Base-by-base conservation (phyloP, 768 basidiomycete species). In the Austroboletus festivus region DNA sequence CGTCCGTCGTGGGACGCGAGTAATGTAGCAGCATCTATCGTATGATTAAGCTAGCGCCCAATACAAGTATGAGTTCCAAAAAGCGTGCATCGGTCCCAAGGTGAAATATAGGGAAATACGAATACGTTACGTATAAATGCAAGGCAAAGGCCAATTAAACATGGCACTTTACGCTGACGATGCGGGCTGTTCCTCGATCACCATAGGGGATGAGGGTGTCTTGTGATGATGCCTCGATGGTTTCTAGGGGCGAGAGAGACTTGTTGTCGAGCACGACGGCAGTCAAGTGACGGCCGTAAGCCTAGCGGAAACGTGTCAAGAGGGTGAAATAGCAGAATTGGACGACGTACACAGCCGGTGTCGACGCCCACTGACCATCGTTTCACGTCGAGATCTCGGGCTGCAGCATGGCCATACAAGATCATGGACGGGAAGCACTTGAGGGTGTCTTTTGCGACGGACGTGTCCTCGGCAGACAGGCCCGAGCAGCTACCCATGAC, bases 371-470 rank as follows among this genome's bases (percentile, higher is more conserved):
- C 70, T 3, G 84, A 81, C 86, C 87, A 95, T 19, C 86, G 75
- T 52, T 86, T 85, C 55, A 92, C 66, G 63, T 93, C 90, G 12
- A 96, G 73, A 12, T 88, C 89, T 22, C 89, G 75, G 3, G 77
- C 71, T 5, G 93, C 93, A 8, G 83, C 77, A 59, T 96, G 94
- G 0, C 92, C 94, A 64, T 95, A 96, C 6, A 95, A 68, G n/a
- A 91, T 82, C 33, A 79, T 87, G 1, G 81, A 75, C 2, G 90
- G 86, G 56, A 80, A 77, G 57, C 89, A 92, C 5, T 80, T n/a
- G n/a, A 35, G 16, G 34, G 79, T 10, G 86, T n/a, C n/a, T n/a
- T n/a, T n/a, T n/a, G n/a, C n/a, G n/a, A n/a, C n/a, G n/a, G n/a
- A n/a, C n/a, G n/a, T n/a, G n/a, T n/a, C n/a, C n/a, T n/a, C n/a